phyloP scores from a whole-genome alignment of 2,329 filamentous ascomycete species.

The Tricladium varicosporioides region DNA sequence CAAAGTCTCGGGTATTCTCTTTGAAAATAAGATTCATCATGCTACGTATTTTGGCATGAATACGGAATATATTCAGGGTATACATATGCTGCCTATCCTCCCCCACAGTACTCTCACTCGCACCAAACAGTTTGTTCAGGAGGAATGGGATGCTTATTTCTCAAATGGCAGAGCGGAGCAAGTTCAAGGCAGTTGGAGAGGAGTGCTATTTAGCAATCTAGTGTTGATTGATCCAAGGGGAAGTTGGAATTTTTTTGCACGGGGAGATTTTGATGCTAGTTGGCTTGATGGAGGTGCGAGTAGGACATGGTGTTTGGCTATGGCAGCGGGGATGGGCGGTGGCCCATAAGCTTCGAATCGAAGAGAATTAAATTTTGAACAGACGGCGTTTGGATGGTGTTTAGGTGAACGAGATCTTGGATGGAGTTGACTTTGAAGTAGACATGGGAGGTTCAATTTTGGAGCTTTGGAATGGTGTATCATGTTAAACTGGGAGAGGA shows the following conservation, averaged over 20 bases:
- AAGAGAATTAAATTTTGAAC: no score
- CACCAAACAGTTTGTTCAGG: slow-evolving; percentile 64
- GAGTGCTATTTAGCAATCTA: slow-evolving; percentile 79
- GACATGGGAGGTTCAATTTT: no score
- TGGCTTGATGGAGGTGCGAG: slow-evolving; percentile 82
- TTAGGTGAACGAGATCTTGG: no score
- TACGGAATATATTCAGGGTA: slow-evolving; percentile 66
- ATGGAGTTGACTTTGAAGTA: no score
- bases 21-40: slow-evolving; percentile 95
- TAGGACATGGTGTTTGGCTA: slow-evolving; percentile 81
- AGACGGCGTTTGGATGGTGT: no score
- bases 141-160: slow-evolving; percentile 86
- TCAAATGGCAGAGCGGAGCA: slow-evolving; percentile 60
- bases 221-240: slow-evolving; percentile 70
- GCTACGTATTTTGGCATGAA: slow-evolving; percentile 82
- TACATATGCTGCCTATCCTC: slow-evolving; percentile 31
- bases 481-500: no score
- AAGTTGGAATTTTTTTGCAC: slow-evolving; percentile 74
- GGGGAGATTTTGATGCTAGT: slow-evolving; percentile 59
- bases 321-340: slow-evolving; percentile 56
- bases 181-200: slow-evolving; percentile 77
- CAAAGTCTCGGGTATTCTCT: slow-evolving; percentile 69
- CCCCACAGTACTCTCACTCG: slow-evolving; percentile 64
- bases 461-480: no score
- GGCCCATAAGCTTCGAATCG: neutral